Conservation (phyloP, 371 early-diverging fungal genomes). For the Umbelopsis sp. region DNA sequence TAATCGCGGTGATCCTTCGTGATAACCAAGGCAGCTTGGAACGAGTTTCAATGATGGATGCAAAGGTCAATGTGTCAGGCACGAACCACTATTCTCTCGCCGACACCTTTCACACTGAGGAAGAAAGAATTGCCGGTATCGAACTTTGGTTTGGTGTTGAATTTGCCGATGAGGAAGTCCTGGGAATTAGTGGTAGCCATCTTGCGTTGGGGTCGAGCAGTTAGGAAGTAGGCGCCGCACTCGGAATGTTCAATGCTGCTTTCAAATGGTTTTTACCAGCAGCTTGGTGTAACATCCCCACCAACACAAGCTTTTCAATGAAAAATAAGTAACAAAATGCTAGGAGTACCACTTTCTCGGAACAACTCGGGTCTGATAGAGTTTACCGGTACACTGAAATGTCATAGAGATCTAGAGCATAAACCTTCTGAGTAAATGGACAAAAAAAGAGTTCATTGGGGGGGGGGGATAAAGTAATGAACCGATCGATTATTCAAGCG, state of each 20-base stretch:
- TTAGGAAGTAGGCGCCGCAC: not conserved
- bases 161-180: not conserved
- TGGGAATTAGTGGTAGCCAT: not conserved
- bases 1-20: not conserved
- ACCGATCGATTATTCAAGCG: too few relatives aligned
- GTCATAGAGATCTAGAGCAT: too few relatives aligned
- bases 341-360: not conserved
- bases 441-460: too few relatives aligned
- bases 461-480: too few relatives aligned
- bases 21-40: not conserved
- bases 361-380: not conserved
- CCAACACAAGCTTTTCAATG: not conserved
- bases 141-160: not conserved
- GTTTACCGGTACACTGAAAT: not conserved
- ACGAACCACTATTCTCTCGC: not conserved
- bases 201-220: not conserved
- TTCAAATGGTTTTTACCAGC: not conserved
- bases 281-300: not conserved
- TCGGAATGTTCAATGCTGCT: conserved; percentile 7
- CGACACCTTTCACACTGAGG: not conserved
- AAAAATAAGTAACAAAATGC: not conserved
- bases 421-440: too few relatives aligned
- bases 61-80: not conserved
- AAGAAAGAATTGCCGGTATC: not conserved
- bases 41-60: not conserved